Conservation (phyloP, 192 early-diverging fungal genomes). For the Backusella circina region DNA sequence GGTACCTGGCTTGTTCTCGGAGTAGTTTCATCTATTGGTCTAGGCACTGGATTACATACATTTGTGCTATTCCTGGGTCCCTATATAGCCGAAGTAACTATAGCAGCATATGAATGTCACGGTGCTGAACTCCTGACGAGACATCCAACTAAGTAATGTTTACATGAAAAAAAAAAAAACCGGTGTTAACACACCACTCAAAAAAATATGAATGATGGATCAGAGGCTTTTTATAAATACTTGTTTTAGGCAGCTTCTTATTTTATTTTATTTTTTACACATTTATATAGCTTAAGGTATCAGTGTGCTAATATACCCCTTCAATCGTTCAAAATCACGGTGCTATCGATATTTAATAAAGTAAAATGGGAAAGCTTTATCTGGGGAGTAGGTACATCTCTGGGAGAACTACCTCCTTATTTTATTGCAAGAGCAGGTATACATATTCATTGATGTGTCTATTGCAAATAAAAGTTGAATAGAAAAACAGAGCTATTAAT, state of each 20-base stretch:
- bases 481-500: background rate
- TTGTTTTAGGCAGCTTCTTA: background rate
- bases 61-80: constrained; percentile 94
- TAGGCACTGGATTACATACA: constrained; percentile 93
- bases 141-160: constrained; percentile 57
- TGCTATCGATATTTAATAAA: constrained; percentile 64
- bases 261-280: background rate
- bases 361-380: constrained; percentile 61
- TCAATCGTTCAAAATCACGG: constrained; percentile 32
- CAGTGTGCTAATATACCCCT: background rate
- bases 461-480: background rate
- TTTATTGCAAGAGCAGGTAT: constrained; percentile 87
- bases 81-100: constrained; percentile 86
- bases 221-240: background rate
- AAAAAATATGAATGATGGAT: background rate
- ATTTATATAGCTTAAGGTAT: background rate
- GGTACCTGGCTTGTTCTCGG: constrained; percentile 88
- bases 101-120: constrained; percentile 81
- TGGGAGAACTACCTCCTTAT: constrained; percentile 94
- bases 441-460: background rate
- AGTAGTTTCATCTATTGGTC: constrained; percentile 85
- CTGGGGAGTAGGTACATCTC: constrained; percentile 26
- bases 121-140: constrained; percentile 68
- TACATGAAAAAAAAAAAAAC: background rate
- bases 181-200: too few relatives aligned